Base-by-base conservation (phyloP, 2,329 filamentous ascomycete genomes). In the Aspergillaceae sp. region DNA sequence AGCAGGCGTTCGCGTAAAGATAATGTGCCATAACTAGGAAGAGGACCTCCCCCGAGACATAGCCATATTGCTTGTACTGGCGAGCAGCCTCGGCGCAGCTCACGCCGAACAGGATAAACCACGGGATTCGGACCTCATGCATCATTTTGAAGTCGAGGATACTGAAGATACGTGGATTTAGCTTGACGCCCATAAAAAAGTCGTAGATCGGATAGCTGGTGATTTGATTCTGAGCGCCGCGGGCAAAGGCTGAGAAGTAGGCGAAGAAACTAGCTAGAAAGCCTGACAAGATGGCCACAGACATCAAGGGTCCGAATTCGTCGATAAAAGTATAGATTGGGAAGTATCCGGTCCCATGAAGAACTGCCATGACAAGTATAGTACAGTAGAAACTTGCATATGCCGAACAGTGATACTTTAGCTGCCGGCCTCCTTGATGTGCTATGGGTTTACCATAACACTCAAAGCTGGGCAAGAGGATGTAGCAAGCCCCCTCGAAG, bases 401-500 rank as follows among this genome's bases (percentile, higher is more conserved):
- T 95, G 97, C 67, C 94, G 88, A 95, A 77, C 92, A 97, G 73
- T 90, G 94, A 74, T 98, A 98, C 51, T 78, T 77, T 46, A 98
- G 78, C 70, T 92, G 86, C 74, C 87, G 85, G 56, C 87, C 87
- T 47, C 82, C 82, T 57, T 84, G 76, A 62, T 94, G 86, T 19
- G 82, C 78, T 19, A 98, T 79, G 36, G 89, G 86, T 72, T 96
- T 94, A 51, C 92, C 92, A 60, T 88, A 86, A 48, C 82, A 80
- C 71, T 83, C 88, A 51, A 97, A 82, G 46, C 92, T 92, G 1
- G 92, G 92, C 61, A 96, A 79, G 46, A 82, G 72, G 59, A 91
- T 79, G 71, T 98, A 98, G 62, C 84, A 85, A 35, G 81, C 73
- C 44, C 77, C 87, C 71, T 97, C 87, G 48, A 88, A 84, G 56